Evolutionary conservation across 208 protist genomes (phyloP).

Genomic region (Leishmania braziliensis): DNA sequence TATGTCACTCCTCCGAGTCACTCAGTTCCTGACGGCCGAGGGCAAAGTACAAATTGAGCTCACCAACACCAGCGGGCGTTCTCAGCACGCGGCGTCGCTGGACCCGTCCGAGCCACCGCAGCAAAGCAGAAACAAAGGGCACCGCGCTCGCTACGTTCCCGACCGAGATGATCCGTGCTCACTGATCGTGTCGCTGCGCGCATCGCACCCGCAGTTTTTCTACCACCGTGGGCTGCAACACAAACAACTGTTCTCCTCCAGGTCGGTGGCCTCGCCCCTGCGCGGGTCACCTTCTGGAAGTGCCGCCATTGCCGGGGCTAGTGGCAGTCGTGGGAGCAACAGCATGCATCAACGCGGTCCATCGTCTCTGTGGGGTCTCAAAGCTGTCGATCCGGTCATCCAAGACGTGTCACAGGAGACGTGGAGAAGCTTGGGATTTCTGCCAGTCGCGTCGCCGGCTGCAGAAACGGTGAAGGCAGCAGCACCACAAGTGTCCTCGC

Average conservation of each 20-base stretch:
- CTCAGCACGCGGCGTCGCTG: conserved; percentile 1
- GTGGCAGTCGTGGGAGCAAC: not conserved
- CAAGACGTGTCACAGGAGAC: conserved; percentile 20
- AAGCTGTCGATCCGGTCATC: conserved; percentile 17
- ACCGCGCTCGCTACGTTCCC: not conserved
- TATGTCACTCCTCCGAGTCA: conserved; percentile 39
- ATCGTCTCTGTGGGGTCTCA: conserved; percentile 14
- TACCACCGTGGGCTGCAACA: conserved; percentile 27
- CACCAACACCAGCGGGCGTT: conserved; percentile 32
- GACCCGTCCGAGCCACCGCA: not conserved
- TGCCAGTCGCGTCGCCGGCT: conserved; percentile 2
- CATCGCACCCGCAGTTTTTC: conserved; percentile 65
- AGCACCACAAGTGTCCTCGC: not conserved
- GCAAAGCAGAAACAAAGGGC: not conserved
- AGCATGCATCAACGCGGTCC: conserved; percentile 4
- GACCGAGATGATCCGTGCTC: conserved; percentile 45
- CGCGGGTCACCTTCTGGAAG: not conserved
- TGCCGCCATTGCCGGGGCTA: not conserved
- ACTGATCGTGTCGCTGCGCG: conserved; percentile 68
- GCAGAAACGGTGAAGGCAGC: not conserved
- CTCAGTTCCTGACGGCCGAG: conserved; percentile 35
- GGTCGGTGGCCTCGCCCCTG: conserved; percentile 12
- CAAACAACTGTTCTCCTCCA: not conserved
- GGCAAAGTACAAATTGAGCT: conserved; percentile 41
- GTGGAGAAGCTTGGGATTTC: conserved; percentile 27